Evolutionary conservation across 768 basidiomycete species (phyloP).

Genomic region (Porphyrellus cyaneotinctus): DNA sequence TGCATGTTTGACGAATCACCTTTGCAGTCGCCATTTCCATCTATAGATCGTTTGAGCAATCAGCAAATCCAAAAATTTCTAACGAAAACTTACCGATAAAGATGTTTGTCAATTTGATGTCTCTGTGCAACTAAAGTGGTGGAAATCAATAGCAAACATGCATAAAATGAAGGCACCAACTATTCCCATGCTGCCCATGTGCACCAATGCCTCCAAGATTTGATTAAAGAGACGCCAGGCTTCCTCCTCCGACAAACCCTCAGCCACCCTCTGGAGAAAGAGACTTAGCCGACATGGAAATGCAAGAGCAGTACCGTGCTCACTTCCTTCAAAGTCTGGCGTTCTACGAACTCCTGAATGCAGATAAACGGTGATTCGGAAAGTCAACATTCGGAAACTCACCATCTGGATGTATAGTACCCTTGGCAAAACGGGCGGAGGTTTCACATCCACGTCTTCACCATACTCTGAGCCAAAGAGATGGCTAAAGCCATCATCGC

Average conservation of each 20-base stretch:
- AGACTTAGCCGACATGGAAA: not conserved
- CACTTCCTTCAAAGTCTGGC: slow-evolving; percentile 86
- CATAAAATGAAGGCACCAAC: slow-evolving; percentile 39
- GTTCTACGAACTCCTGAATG: slow-evolving; percentile 79
- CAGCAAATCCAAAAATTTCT: not conserved
- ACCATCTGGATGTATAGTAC: slow-evolving; percentile 97
- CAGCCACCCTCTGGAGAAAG: slow-evolving; percentile 59
- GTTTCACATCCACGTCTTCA: slow-evolving; percentile 32
- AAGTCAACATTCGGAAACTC: slow-evolving; percentile 3
- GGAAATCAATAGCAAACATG: slow-evolving; percentile 15
- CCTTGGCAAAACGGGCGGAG: slow-evolving; percentile 35
- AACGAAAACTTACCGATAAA: slow-evolving; percentile 68
- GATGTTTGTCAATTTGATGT: slow-evolving; percentile 92
- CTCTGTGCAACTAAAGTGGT: slow-evolving; percentile 64
- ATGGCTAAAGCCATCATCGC: slow-evolving; percentile 38
- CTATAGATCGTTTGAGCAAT: slow-evolving; percentile 33
- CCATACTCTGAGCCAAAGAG: slow-evolving; percentile 33
- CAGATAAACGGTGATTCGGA: not conserved
- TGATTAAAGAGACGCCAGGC: slow-evolving; percentile 90
- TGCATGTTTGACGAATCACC: slow-evolving; percentile 32
- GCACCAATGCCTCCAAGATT: slow-evolving; percentile 82
- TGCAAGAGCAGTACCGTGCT: not conserved
- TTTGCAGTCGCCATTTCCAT: slow-evolving; percentile 82
- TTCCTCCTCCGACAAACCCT: slow-evolving; percentile 78
- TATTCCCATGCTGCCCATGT: slow-evolving; percentile 87